These are phyloP conservation scores for Trichoderma sp. DNA, from an alignment of 2,329 filamentous ascomycete genomes.

Conservation along the genomic window DNA sequence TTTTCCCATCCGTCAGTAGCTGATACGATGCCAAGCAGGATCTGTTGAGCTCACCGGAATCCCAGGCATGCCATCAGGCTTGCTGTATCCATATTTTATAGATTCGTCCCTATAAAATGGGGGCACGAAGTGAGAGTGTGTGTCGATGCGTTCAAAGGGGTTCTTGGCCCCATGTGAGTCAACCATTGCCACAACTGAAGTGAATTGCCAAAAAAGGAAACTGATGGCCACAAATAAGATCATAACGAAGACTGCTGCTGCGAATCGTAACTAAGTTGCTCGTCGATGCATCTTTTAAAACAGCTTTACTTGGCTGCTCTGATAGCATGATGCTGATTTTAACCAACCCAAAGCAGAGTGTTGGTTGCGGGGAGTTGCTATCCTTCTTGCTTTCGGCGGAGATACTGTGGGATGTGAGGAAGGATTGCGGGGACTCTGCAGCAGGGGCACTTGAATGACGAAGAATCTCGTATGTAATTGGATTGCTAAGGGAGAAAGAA, in stretches of 20 bases:
- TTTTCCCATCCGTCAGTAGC: conserved; percentile 4
- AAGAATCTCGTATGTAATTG: not conserved
- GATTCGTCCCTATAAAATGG: conserved; percentile 41
- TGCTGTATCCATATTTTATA: conserved; percentile 38
- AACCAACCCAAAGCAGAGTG: not conserved
- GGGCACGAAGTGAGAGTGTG: conserved; percentile 48
- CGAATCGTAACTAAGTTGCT: not conserved
- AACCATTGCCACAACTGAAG: not conserved
- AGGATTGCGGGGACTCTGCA: not conserved
- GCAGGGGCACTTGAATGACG: not conserved
- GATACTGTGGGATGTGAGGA: not conserved
- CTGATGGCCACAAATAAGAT: not conserved
- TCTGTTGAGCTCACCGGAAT: conserved; percentile 34
- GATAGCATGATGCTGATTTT: not conserved
- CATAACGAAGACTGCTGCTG: not conserved
- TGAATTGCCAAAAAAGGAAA: not conserved
- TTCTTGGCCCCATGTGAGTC: not conserved
- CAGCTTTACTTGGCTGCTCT: not conserved
- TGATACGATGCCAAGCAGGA: not conserved
- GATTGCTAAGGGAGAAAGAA: not conserved
- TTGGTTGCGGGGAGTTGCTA: not conserved
- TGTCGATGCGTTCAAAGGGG: conserved; percentile 35
- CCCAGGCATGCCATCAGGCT: conserved; percentile 50
- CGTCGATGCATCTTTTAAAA: not conserved
- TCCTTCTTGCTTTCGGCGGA: not conserved